Evolutionary conservation across 2,329 filamentous ascomycete genomes (phyloP).

Genomic region (Alternaria rosae): DNA sequence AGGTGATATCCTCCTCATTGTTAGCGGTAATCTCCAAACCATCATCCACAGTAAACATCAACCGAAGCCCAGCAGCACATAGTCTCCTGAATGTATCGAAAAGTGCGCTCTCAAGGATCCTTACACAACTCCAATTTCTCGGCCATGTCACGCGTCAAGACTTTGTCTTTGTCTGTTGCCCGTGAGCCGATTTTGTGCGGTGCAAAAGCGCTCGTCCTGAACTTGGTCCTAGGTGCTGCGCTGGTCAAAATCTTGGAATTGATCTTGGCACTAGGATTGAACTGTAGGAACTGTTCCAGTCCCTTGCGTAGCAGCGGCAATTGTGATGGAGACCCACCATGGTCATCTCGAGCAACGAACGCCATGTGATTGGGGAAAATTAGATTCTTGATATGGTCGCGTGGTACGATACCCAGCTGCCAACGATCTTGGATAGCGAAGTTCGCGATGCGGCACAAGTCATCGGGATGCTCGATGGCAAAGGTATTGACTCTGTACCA

Average conservation of each 20-base stretch:
- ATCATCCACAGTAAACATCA: not conserved
- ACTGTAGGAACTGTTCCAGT: not conserved
- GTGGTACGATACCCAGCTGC: not conserved
- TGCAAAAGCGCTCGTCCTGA: too few species aligned
- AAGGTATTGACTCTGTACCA: not conserved
- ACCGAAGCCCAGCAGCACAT: rapidly evolving
- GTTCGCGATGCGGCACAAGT: rapidly evolving
- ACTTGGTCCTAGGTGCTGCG: too few species aligned
- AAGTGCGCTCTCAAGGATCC: not conserved
- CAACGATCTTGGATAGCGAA: not conserved
- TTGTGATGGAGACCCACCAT: rapidly evolving
- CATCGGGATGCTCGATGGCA: not conserved
- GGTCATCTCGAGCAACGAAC: not conserved
- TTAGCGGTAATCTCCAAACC: not conserved
- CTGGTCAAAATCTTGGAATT: too few species aligned
- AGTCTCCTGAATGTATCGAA: not conserved
- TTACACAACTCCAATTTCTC: not conserved
- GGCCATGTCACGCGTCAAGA: rapidly evolving
- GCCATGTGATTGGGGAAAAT: not conserved
- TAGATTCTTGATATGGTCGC: not conserved
- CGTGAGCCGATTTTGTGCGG: too few species aligned
- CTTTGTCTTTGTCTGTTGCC: too few species aligned
- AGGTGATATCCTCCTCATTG: not conserved
- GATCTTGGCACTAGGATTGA: not conserved
- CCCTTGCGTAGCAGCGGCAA: not conserved